These are phyloP conservation scores for Sphaerobolus stellatus DNA, from an alignment of 1,284 basidiomycete genomes.

Conservation along the genomic window DNA sequence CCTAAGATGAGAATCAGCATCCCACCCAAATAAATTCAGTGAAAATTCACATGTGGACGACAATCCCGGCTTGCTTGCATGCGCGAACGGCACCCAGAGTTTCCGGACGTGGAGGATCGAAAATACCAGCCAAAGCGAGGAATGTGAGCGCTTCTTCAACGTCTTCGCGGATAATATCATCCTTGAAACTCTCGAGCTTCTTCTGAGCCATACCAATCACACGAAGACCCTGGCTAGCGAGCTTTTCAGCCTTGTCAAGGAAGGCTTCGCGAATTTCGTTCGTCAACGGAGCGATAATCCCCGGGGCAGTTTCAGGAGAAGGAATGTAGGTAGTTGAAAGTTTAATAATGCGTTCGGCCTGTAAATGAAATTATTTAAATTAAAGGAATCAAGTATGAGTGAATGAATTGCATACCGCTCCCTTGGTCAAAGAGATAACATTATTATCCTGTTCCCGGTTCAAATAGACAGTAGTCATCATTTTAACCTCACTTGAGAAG, in stretches of 20 bases:
- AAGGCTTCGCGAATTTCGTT: constrained; percentile 42
- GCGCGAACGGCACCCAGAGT: constrained; percentile 59
- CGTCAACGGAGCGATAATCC: constrained; percentile 25
- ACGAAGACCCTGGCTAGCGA: constrained; percentile 59
- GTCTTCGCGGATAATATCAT: constrained; percentile 41
- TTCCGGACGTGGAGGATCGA: constrained; percentile 71
- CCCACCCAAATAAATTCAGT: too few relatives aligned
- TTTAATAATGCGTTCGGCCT: neutral
- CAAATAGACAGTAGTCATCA: neutral
- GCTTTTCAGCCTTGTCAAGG: constrained; percentile 49
- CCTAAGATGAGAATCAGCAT: too few relatives aligned
- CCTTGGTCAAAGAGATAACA: constrained; percentile 54
- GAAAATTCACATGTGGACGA: constrained; percentile 71
- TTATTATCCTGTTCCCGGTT: constrained; percentile 17
- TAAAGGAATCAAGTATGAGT: neutral
- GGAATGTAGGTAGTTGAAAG: constrained; percentile 39
- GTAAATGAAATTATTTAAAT: neutral
- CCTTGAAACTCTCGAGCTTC: constrained; percentile 21
- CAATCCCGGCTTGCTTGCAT: constrained; percentile 64
- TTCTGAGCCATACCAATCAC: constrained; percentile 37
- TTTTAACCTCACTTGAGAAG: neutral
- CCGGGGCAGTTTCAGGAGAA: constrained; percentile 50
- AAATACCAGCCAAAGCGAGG: constrained; percentile 65
- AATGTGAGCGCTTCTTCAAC: constrained; percentile 61
- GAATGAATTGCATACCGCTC: constrained; percentile 44